Evolutionary conservation across 139 green algal genomes (phyloP), one percentile per base, ranked within the genome.

Genomic region (Chlamydomonas sphaeroides): DNA sequence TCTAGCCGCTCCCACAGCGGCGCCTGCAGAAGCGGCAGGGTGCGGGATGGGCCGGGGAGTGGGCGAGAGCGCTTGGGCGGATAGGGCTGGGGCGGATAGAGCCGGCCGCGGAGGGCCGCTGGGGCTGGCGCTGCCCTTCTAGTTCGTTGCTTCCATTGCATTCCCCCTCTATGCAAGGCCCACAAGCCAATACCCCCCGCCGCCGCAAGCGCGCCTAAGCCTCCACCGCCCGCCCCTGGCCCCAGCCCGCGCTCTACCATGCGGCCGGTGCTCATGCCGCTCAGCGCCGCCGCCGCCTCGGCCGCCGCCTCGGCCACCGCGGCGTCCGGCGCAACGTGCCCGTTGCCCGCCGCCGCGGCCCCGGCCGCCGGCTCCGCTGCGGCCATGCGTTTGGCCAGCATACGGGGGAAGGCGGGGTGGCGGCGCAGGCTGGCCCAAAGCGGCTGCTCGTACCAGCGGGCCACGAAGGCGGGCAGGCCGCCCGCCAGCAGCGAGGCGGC

Each of bases 361-460:
- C 4, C 49, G 30, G 33, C 49, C 32, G 17, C 72, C 45, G 41
- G 65, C 2, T 51, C 49, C 42, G 57, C 49, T 3, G 53, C 49
- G 30, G 0, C 26, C 41, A 10, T 20, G 1, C 86, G 48, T 39
- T 67, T 53, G 48, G 51, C 42, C 80, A 93, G 33, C 75, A 94
- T 59, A 33, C 49, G 66, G 1, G 8, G 26, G 66, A 94, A 94
- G 66, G 82, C 71, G 4, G 87, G 86, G 65, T 92, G 89, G 35
- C 42, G 33, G 0, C 88, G 65, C 35, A 98, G 86, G 1, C 51
- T 69, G 0, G 35, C 39, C 94, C 95, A 98, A 78, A 98, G 81
- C 7, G 88, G 85, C 68, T 79, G 65, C 74, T 83, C 25, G 69
- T 98, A 98, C 95, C 95, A 98, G 26, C 56, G n/a, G 0, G 78